Percentiles rank a stretch among this genome's conserved stretches.
phyloP scores from a whole-genome alignment of 225 moss, liverwort and hornwort genomes.

The Lunularia cruciata region DNA sequence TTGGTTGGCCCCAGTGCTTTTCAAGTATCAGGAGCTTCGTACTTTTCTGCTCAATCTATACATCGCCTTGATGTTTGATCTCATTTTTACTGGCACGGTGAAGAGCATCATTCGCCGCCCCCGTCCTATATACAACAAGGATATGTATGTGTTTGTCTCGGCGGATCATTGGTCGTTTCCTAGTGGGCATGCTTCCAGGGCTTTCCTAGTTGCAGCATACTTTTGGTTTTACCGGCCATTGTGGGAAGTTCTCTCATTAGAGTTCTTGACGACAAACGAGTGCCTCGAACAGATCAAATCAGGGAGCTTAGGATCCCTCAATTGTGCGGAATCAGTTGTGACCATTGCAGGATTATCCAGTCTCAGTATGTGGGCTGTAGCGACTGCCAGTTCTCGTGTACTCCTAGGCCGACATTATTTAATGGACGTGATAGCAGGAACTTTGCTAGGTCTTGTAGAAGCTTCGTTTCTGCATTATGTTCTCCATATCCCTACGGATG shows the following conservation, averaged over 20 bases:
- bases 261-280: slow-evolving; percentile 8
- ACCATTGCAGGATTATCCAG: slow-evolving; percentile 22
- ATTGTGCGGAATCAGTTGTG: slow-evolving; percentile 33
- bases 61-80: slow-evolving; percentile 60
- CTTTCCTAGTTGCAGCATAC: slow-evolving; percentile 56
- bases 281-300: slow-evolving; percentile 24
- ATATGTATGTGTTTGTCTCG: slow-evolving; percentile 51
- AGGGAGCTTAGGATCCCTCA: slow-evolving; percentile 14
- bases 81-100: slow-evolving; percentile 55
- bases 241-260: slow-evolving; percentile 37
- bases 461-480: slow-evolving; percentile 51
- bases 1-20: slow-evolving; percentile 57
- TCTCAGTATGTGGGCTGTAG: slow-evolving; percentile 48
- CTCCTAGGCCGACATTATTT: slow-evolving; percentile 64
- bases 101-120: slow-evolving; percentile 62
- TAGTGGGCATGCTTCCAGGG: slow-evolving; percentile 63
- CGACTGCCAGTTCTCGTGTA: slow-evolving; percentile 54
- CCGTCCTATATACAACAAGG: slow-evolving; percentile 62
- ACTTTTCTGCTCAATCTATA: slow-evolving; percentile 76
- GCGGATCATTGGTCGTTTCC: slow-evolving; percentile 76
- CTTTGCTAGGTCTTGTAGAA: slow-evolving; percentile 51
- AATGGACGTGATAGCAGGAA: slow-evolving; percentile 63
- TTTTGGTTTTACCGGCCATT: slow-evolving; percentile 53
- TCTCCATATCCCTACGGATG: slow-evolving; percentile 48
- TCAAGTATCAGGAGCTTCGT: slow-evolving; percentile 52